Evolutionary conservation across 441 rosid genomes (phyloP), one percentile per base, ranked within the genome.

Genomic region (Erodium moschatum): DNA sequence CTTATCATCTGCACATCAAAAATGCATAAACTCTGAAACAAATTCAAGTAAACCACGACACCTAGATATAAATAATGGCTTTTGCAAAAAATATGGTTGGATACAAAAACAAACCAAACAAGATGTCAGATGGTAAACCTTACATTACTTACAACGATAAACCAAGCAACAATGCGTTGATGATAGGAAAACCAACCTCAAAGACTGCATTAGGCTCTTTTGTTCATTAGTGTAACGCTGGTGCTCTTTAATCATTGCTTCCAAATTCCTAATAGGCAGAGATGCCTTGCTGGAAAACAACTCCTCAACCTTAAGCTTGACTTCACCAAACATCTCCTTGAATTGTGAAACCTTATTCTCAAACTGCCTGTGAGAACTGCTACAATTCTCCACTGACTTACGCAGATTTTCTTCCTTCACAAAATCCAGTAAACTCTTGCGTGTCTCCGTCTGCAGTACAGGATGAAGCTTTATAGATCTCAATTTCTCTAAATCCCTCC

Each of bases 201-300:
- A 81, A 60, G 98, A 90, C 74, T 92, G 99, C 98, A 92, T 89
- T 71, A 90, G 87, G 78, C 89, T 90, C 81, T 86, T 92, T 68
- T 92, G 91, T 73, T 95, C 98, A 64, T 81, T 72, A 69, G 90
- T 82, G 81, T 71, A 85, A 11, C 76, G 84, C 58, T 81, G 88
- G 69, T 85, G 89, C 73, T 90, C 97, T 76, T 82, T 84, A 67
- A 95, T 78, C 65, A 79, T 69, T 69, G 60, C 74, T 75, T 95
- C 97, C 78, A 90, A 74, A 79, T 79, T 84, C 81, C 79, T 83
- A 67, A 77, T 73, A 16, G 90, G 74, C 18, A 78, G 63, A 60
- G 88, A 75, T 46, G 85, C 81, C 80, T 83, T 81, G 69, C 75
- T 69, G 69, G 91, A 74, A 74, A 90, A 83, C 78, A 95, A 73